Conservation (phyloP, 169 alveolate species). For the Plasmodium yoelii region DNA sequence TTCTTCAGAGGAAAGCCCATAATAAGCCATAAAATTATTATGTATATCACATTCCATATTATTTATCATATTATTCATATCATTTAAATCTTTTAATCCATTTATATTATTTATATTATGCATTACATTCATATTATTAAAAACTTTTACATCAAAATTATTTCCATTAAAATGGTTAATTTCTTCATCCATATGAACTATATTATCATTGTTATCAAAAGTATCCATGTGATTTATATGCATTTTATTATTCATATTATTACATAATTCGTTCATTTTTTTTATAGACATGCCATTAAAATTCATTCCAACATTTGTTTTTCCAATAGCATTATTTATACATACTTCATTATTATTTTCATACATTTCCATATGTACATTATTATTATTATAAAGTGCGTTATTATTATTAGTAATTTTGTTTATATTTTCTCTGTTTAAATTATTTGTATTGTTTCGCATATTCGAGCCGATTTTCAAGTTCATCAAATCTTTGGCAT, state of each 20-base stretch:
- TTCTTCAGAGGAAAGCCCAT: background rate
- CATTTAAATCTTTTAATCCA: background rate
- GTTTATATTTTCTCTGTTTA: background rate
- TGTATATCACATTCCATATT: slow-evolving; percentile 3
- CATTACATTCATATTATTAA: slow-evolving; percentile 4
- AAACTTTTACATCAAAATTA: slow-evolving; percentile 19
- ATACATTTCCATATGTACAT: slow-evolving; percentile 1
- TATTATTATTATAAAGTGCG: background rate
- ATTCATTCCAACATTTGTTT: background rate
- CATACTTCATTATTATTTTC: slow-evolving; percentile 9
- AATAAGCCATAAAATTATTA: background rate
- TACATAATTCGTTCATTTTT: slow-evolving; percentile 32
- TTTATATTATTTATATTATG: slow-evolving; percentile 1
- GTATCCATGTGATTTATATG: background rate
- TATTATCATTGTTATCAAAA: slow-evolving; percentile 49
- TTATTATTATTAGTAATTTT: background rate
- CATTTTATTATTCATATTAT: slow-evolving; percentile 34
- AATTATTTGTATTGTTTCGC: background rate
- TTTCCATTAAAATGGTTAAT: slow-evolving; percentile 24
- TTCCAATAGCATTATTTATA: slow-evolving; percentile 1
- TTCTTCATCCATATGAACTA: slow-evolving; percentile 24
- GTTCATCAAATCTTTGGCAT: background rate
- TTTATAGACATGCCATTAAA: slow-evolving; percentile 11
- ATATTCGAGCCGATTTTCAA: background rate
- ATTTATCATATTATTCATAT: slow-evolving; percentile 7